Percentiles rank a stretch among this genome's conserved stretches.
Evolutionary conservation across 139 green algal species (phyloP).

Genomic region (Chlorella sp.): DNA sequence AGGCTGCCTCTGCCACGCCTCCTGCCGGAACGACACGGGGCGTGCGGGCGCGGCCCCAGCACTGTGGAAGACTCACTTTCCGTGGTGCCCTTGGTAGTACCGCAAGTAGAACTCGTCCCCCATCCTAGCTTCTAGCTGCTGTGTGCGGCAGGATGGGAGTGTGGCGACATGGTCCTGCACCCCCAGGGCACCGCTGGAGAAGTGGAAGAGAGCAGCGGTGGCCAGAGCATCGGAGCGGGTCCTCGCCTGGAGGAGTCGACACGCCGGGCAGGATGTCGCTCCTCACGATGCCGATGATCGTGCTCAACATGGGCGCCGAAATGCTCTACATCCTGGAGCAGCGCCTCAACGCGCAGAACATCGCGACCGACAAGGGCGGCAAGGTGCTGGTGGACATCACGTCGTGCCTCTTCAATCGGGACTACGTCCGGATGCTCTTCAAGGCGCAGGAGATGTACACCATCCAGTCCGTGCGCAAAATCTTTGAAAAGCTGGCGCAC

Average conservation of each 20-base stretch:
- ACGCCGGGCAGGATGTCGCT: slow-evolving; percentile 41
- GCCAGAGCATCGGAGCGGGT: too few relatives aligned
- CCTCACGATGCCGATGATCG: slow-evolving; percentile 54
- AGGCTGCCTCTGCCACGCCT: too few relatives aligned
- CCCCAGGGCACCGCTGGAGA: too few relatives aligned
- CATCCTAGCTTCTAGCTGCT: slow-evolving; percentile 15
- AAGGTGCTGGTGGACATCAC: slow-evolving; percentile 59
- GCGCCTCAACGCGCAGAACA: slow-evolving; percentile 60
- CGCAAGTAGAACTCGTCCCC: slow-evolving; percentile 87
- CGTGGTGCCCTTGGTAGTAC: slow-evolving; percentile 83
- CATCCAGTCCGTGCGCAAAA: slow-evolving; percentile 39
- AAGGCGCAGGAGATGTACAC: slow-evolving; percentile 51
- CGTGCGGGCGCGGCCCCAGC: too few relatives aligned
- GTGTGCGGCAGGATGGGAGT: neutral
- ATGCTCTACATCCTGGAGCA: slow-evolving; percentile 80
- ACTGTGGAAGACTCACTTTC: slow-evolving; percentile 15
- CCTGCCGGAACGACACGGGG: too few relatives aligned
- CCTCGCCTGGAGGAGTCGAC: too few relatives aligned
- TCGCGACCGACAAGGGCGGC: slow-evolving; percentile 46
- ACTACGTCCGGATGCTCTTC: slow-evolving; percentile 57
- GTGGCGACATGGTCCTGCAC: too few relatives aligned
- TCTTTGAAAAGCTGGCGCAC: slow-evolving; percentile 67
- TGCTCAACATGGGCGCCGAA: slow-evolving; percentile 60
- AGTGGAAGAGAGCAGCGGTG: too few relatives aligned
- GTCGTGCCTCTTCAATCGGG: slow-evolving; percentile 45